Conservation (phyloP, 1,139 yeast species). For the Arxiozyma heterogenica region DNA sequence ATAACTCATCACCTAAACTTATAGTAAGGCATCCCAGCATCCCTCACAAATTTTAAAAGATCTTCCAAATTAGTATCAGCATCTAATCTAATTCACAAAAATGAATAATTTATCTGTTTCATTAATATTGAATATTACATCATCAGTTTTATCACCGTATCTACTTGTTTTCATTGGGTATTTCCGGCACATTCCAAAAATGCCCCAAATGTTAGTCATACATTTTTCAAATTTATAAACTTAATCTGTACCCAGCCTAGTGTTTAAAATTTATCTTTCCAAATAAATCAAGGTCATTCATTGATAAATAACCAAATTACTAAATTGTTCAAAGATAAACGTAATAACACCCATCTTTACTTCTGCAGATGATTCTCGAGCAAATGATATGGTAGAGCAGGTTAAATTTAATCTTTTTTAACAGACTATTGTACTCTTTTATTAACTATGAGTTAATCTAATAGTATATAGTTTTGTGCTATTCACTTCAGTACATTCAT, state of each 20-base stretch:
- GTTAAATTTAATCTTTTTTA: slow-evolving; percentile 6
- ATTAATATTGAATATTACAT: background rate
- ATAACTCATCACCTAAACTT: no score
- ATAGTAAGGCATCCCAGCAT: no score
- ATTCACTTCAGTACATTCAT: slow-evolving; percentile 6
- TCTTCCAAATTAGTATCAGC: no score
- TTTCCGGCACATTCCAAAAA: slow-evolving; percentile 2
- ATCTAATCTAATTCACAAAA: no score
- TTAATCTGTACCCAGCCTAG: slow-evolving; percentile 3
- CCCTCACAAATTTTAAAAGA: no score
- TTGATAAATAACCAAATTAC: slow-evolving; percentile 5
- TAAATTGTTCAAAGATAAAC: slow-evolving; percentile 3
- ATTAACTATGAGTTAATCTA: slow-evolving; percentile 4
- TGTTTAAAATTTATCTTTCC: slow-evolving; percentile 4
- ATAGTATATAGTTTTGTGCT: slow-evolving; percentile 8
- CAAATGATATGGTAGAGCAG: slow-evolving; percentile 13
- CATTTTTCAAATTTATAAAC: background rate
- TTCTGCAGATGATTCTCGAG: slow-evolving; percentile 6
- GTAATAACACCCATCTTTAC: slow-evolving; percentile 7
- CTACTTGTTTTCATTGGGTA: slow-evolving; percentile 4
- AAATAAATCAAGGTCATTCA: slow-evolving; percentile 9
- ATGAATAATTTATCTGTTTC: no score
- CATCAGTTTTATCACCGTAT: slow-evolving; percentile 6
- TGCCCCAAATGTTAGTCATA: background rate
- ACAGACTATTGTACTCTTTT: slow-evolving; percentile 10